Evolutionary conservation across 2,329 filamentous ascomycete species (phyloP).

Genomic region (Neurospora crassa): DNA sequence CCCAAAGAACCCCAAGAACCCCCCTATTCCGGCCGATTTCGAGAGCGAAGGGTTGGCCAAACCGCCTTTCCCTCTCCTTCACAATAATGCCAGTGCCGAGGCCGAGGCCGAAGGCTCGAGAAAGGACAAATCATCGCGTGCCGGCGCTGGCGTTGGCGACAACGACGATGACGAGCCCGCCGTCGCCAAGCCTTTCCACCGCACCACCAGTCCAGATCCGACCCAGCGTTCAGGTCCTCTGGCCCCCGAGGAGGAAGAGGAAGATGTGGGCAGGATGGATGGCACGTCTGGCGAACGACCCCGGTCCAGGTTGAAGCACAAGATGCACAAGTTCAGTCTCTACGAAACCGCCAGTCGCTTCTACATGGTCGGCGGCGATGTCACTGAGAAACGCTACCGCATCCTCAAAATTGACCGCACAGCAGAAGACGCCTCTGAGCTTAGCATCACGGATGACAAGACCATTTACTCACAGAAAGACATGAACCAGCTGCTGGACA

Average conservation of each 20-base stretch:
- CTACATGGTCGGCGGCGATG: slow-evolving; percentile 88
- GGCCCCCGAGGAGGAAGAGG: slow-evolving; percentile 17
- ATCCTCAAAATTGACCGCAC: slow-evolving; percentile 94
- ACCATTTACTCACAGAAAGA: slow-evolving; percentile 88
- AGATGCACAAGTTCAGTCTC: slow-evolving; percentile 95
- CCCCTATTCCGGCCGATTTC: neutral
- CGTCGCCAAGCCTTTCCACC: slow-evolving; percentile 47
- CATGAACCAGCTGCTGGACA: slow-evolving; percentile 86
- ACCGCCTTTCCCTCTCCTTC: slow-evolving; percentile 30
- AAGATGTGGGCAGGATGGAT: slow-evolving; percentile 24
- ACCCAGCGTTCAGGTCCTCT: slow-evolving; percentile 19
- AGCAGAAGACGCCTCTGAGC: slow-evolving; percentile 56
- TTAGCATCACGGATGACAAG: slow-evolving; percentile 86
- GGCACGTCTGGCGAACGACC: slow-evolving; percentile 13
- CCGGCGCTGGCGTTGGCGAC: slow-evolving; percentile 27
- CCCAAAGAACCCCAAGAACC: neutral
- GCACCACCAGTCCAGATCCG: slow-evolving; percentile 43
- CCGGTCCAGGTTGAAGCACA: slow-evolving; percentile 36
- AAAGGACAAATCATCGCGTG: slow-evolving; percentile 11
- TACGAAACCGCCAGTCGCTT: slow-evolving; percentile 92
- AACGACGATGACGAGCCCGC: slow-evolving; percentile 51
- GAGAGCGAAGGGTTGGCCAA: neutral
- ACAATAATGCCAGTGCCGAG: slow-evolving; percentile 31
- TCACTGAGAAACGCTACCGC: slow-evolving; percentile 78
- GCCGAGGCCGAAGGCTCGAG: slow-evolving; percentile 22